A percentile compares a stretch with the other conserved stretches of the same genome.
phyloP scores from a whole-genome alignment of 805 yeast species.

The Kodamaea jinghongensis region DNA sequence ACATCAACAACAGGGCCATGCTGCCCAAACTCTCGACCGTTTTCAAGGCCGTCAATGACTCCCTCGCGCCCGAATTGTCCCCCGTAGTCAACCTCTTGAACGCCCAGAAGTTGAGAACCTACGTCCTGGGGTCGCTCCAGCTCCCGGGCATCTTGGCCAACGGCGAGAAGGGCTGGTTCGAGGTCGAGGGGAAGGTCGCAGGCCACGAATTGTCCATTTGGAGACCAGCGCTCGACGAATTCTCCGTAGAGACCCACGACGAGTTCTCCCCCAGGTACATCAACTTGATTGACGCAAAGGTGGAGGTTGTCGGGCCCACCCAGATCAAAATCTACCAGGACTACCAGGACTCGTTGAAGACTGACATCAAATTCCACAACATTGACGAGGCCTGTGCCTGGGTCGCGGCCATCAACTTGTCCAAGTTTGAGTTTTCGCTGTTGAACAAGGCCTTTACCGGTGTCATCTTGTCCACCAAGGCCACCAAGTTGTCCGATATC shows the following conservation, averaged over 20 bases:
- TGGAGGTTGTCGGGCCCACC: conserved; percentile 15
- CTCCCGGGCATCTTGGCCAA: conserved; percentile 20
- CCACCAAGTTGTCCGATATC: conserved; percentile 53
- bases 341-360: conserved; percentile 22
- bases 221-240: conserved; percentile 32
- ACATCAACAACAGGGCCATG: conserved; percentile 4
- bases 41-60: conserved; percentile 19
- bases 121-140: conserved; percentile 51
- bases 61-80: conserved; percentile 59
- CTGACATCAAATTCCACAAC: conserved; percentile 23
- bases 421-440: conserved; percentile 56
- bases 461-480: conserved; percentile 57
- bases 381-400: conserved; percentile 28
- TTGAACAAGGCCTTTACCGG: conserved; percentile 66
- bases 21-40: conserved; percentile 7
- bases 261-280: conserved; percentile 50
- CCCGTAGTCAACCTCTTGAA: conserved; percentile 70
- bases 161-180: conserved; percentile 29
- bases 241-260: conserved; percentile 27
- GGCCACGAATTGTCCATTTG: conserved; percentile 57
- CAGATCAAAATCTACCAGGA: conserved; percentile 29
- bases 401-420: conserved; percentile 49
- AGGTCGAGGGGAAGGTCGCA: conserved; percentile 38
- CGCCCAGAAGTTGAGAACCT: conserved; percentile 67
- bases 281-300: conserved; percentile 46